These are phyloP conservation scores for Lolium rigidum DNA, from an alignment of 176 grass and related monocot genomes.

Conservation along the genomic window DNA sequence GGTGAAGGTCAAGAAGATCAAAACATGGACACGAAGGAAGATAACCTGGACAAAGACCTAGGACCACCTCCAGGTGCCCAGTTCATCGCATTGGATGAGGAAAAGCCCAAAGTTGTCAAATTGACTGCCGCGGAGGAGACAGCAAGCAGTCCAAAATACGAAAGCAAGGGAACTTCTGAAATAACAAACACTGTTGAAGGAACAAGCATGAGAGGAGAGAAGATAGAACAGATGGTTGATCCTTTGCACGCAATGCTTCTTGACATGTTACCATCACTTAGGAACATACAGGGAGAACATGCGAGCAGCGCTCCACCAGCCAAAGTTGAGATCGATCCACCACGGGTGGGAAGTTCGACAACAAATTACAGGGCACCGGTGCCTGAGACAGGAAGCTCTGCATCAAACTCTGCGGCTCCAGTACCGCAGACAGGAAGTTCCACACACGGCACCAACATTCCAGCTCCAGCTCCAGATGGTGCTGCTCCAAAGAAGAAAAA, in stretches of 20 bases:
- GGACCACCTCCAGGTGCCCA: slow-evolving; percentile 48
- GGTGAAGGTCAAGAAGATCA: slow-evolving; percentile 45
- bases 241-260: slow-evolving; percentile 88
- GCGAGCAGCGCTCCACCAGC: not conserved
- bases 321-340: slow-evolving; percentile 19
- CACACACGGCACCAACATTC: not conserved
- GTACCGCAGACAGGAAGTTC: slow-evolving; percentile 17
- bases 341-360: not conserved
- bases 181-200: slow-evolving; percentile 44
- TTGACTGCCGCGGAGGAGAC: not conserved
- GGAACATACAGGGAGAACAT: slow-evolving; percentile 46
- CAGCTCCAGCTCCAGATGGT: slow-evolving; percentile 20
- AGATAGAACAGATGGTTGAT: slow-evolving; percentile 86
- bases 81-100: slow-evolving; percentile 45
- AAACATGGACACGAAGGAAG: slow-evolving; percentile 33
- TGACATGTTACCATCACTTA: slow-evolving; percentile 80
- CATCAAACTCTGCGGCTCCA: slow-evolving; percentile 11
- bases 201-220: slow-evolving; percentile 30
- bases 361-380: slow-evolving; percentile 16
- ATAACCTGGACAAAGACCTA: slow-evolving; percentile 1
- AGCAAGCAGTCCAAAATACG: slow-evolving; percentile 25
- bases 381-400: slow-evolving; percentile 22
- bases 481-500: slow-evolving; percentile 73
- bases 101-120: slow-evolving; percentile 37
- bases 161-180: slow-evolving; percentile 37